Evolutionary conservation across 1,284 basidiomycete species (phyloP).

Genomic region (Afroboletus lepidellus): DNA sequence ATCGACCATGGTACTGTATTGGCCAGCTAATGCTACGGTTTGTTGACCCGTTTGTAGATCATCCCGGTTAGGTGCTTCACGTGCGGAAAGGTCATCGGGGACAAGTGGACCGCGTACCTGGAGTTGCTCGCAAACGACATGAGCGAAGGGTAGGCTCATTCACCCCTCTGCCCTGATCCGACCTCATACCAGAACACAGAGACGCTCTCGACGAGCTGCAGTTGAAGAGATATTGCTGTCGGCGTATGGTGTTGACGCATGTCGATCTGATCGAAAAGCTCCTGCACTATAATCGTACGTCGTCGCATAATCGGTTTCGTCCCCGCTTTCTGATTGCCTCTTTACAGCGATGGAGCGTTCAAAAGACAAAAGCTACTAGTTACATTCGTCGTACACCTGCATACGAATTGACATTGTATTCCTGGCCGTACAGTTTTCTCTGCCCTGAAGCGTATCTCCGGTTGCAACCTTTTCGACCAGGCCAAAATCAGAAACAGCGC

Average conservation of each 20-base stretch:
- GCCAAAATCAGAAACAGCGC: too few relatives aligned
- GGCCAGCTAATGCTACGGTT: not conserved
- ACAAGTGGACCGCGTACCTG: constrained; percentile 88
- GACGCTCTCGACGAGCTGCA: constrained; percentile 92
- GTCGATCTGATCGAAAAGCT: constrained; percentile 97
- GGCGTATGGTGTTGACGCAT: constrained; percentile 97
- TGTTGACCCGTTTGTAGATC: constrained; percentile 50
- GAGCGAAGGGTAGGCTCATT: constrained; percentile 74
- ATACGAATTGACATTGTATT: constrained; percentile 1
- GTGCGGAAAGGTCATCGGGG: constrained; percentile 91
- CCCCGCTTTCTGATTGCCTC: not conserved
- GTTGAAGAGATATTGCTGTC: constrained; percentile 93
- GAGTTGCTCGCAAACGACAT: constrained; percentile 75
- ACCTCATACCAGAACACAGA: constrained; percentile 39
- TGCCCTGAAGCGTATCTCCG: too few relatives aligned
- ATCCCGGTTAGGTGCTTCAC: constrained; percentile 89
- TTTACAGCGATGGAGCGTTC: constrained; percentile 33
- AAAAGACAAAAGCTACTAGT: constrained; percentile 29
- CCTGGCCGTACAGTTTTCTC: too few relatives aligned
- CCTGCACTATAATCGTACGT: constrained; percentile 93
- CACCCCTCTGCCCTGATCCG: not conserved
- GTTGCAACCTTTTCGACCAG: too few relatives aligned
- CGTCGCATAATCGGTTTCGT: not conserved
- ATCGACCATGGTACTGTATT: constrained; percentile 23
- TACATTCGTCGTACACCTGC: constrained; percentile 4